phyloP scores from a whole-genome alignment of 2,329 filamentous ascomycete genomes.

The Neofusicoccum laricinum region DNA sequence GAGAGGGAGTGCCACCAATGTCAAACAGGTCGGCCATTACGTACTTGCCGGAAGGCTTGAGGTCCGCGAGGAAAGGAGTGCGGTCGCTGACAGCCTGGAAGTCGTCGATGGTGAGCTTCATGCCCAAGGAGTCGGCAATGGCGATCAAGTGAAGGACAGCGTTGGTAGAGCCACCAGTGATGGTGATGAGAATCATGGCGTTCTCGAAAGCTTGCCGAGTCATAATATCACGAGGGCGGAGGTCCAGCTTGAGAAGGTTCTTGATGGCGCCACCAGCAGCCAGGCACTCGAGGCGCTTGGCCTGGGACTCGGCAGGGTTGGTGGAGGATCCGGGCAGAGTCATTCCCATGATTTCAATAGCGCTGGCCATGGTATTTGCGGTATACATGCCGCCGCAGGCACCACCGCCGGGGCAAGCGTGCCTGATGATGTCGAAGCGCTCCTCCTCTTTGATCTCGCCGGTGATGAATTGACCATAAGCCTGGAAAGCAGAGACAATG shows the following conservation, averaged over 20 bases:
- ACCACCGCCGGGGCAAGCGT: slow-evolving; percentile 82
- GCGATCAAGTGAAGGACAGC: slow-evolving; percentile 52
- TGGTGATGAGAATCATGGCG: slow-evolving; percentile 51
- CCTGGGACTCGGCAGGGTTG: slow-evolving; percentile 50
- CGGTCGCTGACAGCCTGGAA: slow-evolving; percentile 51
- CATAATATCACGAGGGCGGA: slow-evolving; percentile 49
- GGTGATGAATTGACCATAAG: slow-evolving; percentile 90
- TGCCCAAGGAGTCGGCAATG: slow-evolving; percentile 49
- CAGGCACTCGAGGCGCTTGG: slow-evolving; percentile 50
- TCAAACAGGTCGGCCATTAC: slow-evolving; percentile 59
- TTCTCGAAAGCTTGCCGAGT: slow-evolving; percentile 50
- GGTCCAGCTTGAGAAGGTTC: slow-evolving; percentile 51
- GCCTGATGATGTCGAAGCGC: slow-evolving; percentile 89
- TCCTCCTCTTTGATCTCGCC: slow-evolving; percentile 88
- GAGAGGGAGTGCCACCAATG: slow-evolving; percentile 49
- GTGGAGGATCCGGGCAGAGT: slow-evolving; percentile 51
- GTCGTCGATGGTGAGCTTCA: slow-evolving; percentile 51
- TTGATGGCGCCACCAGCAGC: slow-evolving; percentile 50
- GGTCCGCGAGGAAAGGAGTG: slow-evolving; percentile 50
- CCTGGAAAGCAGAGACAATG: slow-evolving; percentile 96
- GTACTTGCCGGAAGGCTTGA: slow-evolving; percentile 53
- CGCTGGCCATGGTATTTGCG: slow-evolving; percentile 52
- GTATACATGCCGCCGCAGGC: slow-evolving; percentile 79
- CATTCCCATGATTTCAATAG: slow-evolving; percentile 52
- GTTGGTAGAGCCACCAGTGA: slow-evolving; percentile 51